Evolutionary conservation across 768 basidiomycete genomes (phyloP).

Genomic region (Boletus coccyginus): DNA sequence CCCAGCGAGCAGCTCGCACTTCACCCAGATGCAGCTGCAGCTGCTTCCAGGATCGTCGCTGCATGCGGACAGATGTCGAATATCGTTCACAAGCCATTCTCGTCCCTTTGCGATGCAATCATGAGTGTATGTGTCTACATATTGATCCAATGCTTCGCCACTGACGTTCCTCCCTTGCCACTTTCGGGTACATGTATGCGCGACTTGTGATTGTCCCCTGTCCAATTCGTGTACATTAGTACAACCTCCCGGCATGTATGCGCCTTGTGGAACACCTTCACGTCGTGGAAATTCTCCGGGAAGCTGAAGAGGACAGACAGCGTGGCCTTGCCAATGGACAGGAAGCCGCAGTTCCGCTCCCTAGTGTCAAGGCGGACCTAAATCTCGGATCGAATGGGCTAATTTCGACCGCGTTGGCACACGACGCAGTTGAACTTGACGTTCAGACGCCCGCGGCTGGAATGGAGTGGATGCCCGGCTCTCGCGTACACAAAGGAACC

Average conservation of each 20-base stretch:
- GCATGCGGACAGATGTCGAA: constrained; percentile 66
- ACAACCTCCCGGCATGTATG: constrained; percentile 72
- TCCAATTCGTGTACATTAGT: constrained; percentile 37
- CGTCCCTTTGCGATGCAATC: constrained; percentile 68
- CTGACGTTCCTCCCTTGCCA: not conserved
- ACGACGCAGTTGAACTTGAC: not conserved
- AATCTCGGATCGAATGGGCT: not conserved
- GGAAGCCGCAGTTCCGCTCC: not conserved
- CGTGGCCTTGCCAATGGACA: constrained; percentile 44
- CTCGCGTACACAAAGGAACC: not conserved
- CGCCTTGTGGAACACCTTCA: constrained; percentile 72
- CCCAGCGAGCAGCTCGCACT: constrained; percentile 53
- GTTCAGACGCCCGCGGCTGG: not conserved
- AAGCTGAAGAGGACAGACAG: constrained; percentile 45
- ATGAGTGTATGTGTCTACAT: constrained; percentile 54
- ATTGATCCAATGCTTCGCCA: not conserved
- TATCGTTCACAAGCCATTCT: constrained; percentile 65
- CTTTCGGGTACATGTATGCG: constrained; percentile 15
- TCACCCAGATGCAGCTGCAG: constrained; percentile 57
- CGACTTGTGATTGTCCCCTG: not conserved
- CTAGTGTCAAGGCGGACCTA: not conserved
- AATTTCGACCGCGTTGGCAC: not conserved
- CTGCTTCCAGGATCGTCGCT: constrained; percentile 63
- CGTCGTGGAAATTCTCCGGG: constrained; percentile 65
- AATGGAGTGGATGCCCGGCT: not conserved